Evolutionary conservation across 2,329 filamentous ascomycete genomes (phyloP).

Genomic region (Rhynchosporium graminicola): DNA sequence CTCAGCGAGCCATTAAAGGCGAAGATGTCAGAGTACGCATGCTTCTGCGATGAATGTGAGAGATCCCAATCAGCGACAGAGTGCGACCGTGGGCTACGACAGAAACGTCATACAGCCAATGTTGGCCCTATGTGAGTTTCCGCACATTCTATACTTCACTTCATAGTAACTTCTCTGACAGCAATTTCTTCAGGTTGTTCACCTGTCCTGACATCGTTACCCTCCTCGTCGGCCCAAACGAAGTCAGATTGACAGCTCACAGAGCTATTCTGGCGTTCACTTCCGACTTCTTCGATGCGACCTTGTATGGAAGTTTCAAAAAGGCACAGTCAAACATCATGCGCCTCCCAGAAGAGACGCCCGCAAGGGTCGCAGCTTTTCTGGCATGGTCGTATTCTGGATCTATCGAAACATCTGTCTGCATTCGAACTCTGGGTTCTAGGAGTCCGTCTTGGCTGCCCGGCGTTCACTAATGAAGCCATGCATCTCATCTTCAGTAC

Average conservation of each 20-base stretch:
- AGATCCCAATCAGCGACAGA: too few species aligned
- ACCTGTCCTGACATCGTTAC: too few species aligned
- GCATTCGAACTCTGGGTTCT: slow-evolving; percentile 12
- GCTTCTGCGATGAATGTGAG: too few species aligned
- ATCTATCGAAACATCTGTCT: background rate
- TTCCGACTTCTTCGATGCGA: slow-evolving; percentile 17
- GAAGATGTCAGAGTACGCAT: background rate
- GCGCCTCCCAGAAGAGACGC: background rate
- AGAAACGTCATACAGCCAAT: too few species aligned
- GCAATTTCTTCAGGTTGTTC: too few species aligned
- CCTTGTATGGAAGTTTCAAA: background rate
- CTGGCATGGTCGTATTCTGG: slow-evolving; percentile 13
- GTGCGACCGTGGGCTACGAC: too few species aligned
- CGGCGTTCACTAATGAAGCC: slow-evolving; percentile 1
- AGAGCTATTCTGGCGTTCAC: slow-evolving; percentile 9
- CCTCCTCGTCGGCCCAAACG: slow-evolving; percentile 6
- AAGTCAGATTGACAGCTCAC: slow-evolving; percentile 10
- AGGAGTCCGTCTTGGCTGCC: background rate
- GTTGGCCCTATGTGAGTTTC: too few species aligned
- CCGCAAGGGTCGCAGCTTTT: background rate
- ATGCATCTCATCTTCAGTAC: slow-evolving; percentile 4
- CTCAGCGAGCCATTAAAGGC: background rate
- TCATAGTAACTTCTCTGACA: too few species aligned
- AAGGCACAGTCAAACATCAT: background rate
- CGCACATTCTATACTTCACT: too few species aligned